phyloP scores from a whole-genome alignment of 2,329 filamentous ascomycete species.

The Macrophomina tecta region DNA sequence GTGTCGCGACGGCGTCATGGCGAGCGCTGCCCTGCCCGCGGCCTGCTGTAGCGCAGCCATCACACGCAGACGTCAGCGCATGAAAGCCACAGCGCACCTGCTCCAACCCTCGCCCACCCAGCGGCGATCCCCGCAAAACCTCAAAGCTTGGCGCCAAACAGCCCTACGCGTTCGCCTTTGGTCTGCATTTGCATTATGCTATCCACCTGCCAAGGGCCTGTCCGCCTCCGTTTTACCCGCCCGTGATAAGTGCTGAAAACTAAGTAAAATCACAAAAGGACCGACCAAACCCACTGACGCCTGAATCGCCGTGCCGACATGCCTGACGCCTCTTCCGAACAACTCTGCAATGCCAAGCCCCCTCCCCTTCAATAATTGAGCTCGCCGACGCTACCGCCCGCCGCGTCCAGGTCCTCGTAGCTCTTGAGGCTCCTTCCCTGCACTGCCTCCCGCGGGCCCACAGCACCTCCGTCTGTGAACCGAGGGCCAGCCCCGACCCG shows the following conservation, averaged over 20 bases:
- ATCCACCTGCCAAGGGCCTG: not conserved
- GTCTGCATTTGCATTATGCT: slow-evolving; percentile 10
- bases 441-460: slow-evolving; percentile 88
- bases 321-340: not conserved
- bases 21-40: not conserved
- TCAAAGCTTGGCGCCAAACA: slow-evolving; percentile 16
- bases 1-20: slow-evolving; percentile 8
- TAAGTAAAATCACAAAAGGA: slow-evolving; percentile 1
- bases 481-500: slow-evolving; percentile 62
- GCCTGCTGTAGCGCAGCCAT: not conserved
- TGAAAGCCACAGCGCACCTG: not conserved
- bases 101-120: slow-evolving; percentile 4
- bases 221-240: slow-evolving; percentile 9
- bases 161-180: not conserved
- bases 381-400: slow-evolving; percentile 72
- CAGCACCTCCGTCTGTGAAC: slow-evolving; percentile 76
- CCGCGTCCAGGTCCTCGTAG: slow-evolving; percentile 96
- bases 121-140: slow-evolving; percentile 18
- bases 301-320: slow-evolving; percentile 17
- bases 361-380: slow-evolving; percentile 75
- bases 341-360: slow-evolving; percentile 11
- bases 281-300: not conserved
- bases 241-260: not conserved
- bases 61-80: slow-evolving; percentile 18
- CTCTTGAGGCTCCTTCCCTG: slow-evolving; percentile 93